Base-by-base conservation (phyloP, 192 early-diverging fungal species). In the Podila epigama region DNA sequence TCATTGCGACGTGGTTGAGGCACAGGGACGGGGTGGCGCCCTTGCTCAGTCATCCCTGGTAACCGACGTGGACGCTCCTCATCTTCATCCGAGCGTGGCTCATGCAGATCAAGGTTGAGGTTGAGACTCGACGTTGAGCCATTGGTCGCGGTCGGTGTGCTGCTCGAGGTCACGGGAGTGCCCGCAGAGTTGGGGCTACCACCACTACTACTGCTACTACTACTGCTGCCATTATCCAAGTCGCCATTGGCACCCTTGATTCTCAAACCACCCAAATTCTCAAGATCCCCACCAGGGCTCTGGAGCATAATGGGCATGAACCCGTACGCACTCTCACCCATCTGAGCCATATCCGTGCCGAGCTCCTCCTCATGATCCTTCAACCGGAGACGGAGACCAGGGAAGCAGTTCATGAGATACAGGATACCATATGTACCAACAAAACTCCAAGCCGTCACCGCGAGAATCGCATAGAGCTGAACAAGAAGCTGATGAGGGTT, bases 271-370 rank as follows among this genome's bases (percentile, higher is more conserved):
- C 28, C 33, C 32, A 56, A 50, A 13, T 60, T 63, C 36, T 77
- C 73, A 34, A 58, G 60, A 52, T 73, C 70, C 1, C 40, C 57
- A n/a, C 37, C 42, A 27, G 36, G 25, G 52, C 61, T 63, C 29
- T 27, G 31, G 40, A 33, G 27, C 51, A 77, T 32, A 8, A 83
- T 13, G 12, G 66, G 66, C 34, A 63, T 29, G 44, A 83, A 83
- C 1, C 79, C 88, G 54, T 92, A 92, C 8, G 89, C 85, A 37
- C 75, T 62, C 82, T 95, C 94, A 48, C 95, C 95, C 86, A 96
- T 93, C 81, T 96, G 89, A n/a, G 92, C 78, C 58, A 89, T 73
- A 69, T 97, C 95, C 5, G 89, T 84, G 13, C 96, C 96, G 3
- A 91, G 69, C 22, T 87, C 80, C 68, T 89, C 89, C 63, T 89